Evolutionary conservation across 139 green algal genomes (phyloP), one percentile per base, ranked within the genome.

Genomic region (Picochlorum sp.): DNA sequence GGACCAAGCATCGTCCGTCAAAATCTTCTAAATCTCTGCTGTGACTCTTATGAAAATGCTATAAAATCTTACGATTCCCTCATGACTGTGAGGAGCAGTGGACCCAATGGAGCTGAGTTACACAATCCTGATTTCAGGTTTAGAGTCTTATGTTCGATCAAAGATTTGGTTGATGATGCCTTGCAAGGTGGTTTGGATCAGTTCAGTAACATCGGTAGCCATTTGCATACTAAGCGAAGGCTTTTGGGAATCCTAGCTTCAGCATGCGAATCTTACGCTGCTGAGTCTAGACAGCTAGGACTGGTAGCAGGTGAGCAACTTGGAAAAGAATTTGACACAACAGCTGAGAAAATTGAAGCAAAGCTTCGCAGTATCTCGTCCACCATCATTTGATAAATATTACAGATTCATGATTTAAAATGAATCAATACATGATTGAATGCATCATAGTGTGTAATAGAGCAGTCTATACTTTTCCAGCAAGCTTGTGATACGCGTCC

Each of bases 191-290:
- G 69, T n/a, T 30, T 56, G 7, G 63, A 51, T 3, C 61, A 62
- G 4, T 50, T 37, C 18, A 45, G 44, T 11, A 21, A 30, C 13
- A 38, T 23, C 7, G 63, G 45, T 11, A 51, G 60, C 28, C 61
- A 45, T n/a, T 51, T 56, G 41, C 44, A 56, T 21, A 60, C 38
- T 45, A 57, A 31, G 28, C 52, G 70, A 24, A 66, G 63, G 9
- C 61, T 70, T 23, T 50, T 63, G 30, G 70, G 63, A 20, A 28
- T 60, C 54, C 70, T 76, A 23, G 64, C 64, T 6, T 56, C 70
- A 6, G 70, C 70, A 4, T 76, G 70, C 45, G 70, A 76, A 62
- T 57, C 63, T n/a, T 71, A 68, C 31, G 70, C 60, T 58, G 59
- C 63, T 21, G 63, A 69, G 37, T 45, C 63, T 14, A 37, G 63